Evolutionary conservation across 208 protist genomes (phyloP), one percentile per base, ranked within the genome.

Genomic region (Phytomonas francai): DNA sequence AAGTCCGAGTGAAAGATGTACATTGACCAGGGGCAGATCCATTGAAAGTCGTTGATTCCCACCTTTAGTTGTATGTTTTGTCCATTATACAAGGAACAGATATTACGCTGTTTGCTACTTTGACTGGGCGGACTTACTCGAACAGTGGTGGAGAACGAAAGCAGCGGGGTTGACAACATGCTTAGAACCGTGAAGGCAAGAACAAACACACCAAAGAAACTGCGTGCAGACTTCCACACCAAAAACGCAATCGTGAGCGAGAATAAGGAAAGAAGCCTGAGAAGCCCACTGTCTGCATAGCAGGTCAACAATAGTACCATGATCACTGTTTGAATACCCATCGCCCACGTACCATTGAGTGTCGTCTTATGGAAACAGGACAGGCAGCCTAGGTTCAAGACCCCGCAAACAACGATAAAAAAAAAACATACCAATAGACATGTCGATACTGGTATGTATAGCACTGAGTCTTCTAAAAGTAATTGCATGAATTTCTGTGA

Each of bases 401-500:
- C 19, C 45, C 19, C 45, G 45, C 45, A 19, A 54, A 54, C 45
- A 3, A 54, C 16, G 19, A 54, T 54, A 19, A 54, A 54, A 54
- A 54, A 54, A 54, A 54, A 25, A 22, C 45, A 54, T 6, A 54
- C 16, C 45, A 12, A 54, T 54, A 54, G 45, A 19, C 19, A 54
- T 54, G 45, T 54, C 16, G 45, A 54, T 54, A 54, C 45, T 54
- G 45, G 45, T 54, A 54, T 22, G 45, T 54, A 54, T 19, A 54
- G 19, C 45, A 54, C 45, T 22, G 45, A 54, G 19, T 54, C 45
- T 25, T 54, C 45, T 54, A 54, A 54, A 54, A 54, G 2, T 54
- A 54, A 25, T 54, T 54, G 45, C 45, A 54, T 54, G 11, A 54
- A 54, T 12, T 25, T 54, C 45, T 54, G 19, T 54, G 19, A 19